These are phyloP conservation scores for Suhomyces xylopsoci DNA, from an alignment of 805 yeast genomes.

Conservation along the genomic window DNA sequence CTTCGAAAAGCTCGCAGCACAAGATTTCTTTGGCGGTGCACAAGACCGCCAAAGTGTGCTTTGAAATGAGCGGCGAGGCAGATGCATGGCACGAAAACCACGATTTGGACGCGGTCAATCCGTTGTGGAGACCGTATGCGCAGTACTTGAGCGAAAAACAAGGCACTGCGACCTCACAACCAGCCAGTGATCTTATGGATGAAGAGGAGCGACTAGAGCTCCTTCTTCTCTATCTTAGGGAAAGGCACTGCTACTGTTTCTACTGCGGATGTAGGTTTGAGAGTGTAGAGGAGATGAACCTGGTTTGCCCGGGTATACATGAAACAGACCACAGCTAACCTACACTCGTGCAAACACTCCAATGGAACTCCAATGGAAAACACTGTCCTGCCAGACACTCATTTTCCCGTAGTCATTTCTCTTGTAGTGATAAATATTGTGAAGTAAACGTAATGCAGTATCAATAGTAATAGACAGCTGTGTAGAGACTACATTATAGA, in stretches of 20 bases:
- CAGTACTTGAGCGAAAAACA: constrained; percentile 1
- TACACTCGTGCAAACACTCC: background rate
- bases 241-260: constrained; percentile 43
- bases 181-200: background rate
- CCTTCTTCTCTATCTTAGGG: constrained; percentile 39
- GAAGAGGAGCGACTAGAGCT: constrained; percentile 25
- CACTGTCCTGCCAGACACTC: too few species aligned
- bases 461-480: too few species aligned
- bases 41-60: constrained; percentile 41
- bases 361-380: too few species aligned
- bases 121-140: constrained; percentile 40
- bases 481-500: too few species aligned
- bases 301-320: constrained; percentile 48
- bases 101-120: constrained; percentile 27
- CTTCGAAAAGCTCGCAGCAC: constrained; percentile 14
- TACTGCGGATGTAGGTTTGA: constrained; percentile 47
- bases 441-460: too few species aligned
- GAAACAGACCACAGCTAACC: constrained; percentile 39
- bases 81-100: constrained; percentile 22
- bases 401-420: too few species aligned
- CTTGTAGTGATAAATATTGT: too few species aligned
- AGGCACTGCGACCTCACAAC: background rate
- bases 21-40: constrained; percentile 9
- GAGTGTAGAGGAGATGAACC: constrained; percentile 34
- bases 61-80: constrained; percentile 40